These are phyloP conservation scores for Apiotrichum porosum DNA, from an alignment of 1,284 basidiomycete genomes.

Conservation along the genomic window DNA sequence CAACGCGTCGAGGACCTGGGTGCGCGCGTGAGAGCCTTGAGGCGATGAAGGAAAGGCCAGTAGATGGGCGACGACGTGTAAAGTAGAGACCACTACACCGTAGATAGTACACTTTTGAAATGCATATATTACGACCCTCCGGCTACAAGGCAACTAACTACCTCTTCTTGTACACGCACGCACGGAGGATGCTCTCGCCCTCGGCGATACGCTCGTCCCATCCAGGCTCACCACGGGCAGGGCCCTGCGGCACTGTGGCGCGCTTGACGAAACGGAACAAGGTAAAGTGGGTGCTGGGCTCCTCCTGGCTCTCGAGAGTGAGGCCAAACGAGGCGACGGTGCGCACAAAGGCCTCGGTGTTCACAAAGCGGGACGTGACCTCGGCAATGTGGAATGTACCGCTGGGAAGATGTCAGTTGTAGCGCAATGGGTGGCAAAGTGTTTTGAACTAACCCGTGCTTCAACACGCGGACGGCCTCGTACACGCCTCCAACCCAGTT, in stretches of 20 bases:
- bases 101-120: not conserved
- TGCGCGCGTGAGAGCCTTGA: slow-evolving; percentile 18
- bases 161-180: slow-evolving; percentile 95
- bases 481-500: slow-evolving; percentile 90
- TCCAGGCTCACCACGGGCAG: slow-evolving; percentile 54
- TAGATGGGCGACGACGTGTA: too few relatives aligned
- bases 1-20: slow-evolving; percentile 62
- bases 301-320: slow-evolving; percentile 39
- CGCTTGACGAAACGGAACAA: slow-evolving; percentile 78
- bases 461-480: slow-evolving; percentile 83
- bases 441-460: slow-evolving; percentile 59
- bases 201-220: slow-evolving; percentile 61
- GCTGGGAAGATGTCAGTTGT: slow-evolving; percentile 50
- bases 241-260: slow-evolving; percentile 48
- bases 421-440: not conserved
- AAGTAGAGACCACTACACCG: not conserved
- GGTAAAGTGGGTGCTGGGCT: slow-evolving; percentile 80
- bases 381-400: slow-evolving; percentile 90
- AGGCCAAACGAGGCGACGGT: slow-evolving; percentile 76
- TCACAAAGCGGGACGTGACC: slow-evolving; percentile 81
- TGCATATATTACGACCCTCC: not conserved
- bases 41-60: not conserved
- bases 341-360: slow-evolving; percentile 67
- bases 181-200: slow-evolving; percentile 67
- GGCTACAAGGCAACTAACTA: slow-evolving; percentile 49